Conservation (phyloP, 1,284 basidiomycete genomes). For the Marasmius oreades region DNA sequence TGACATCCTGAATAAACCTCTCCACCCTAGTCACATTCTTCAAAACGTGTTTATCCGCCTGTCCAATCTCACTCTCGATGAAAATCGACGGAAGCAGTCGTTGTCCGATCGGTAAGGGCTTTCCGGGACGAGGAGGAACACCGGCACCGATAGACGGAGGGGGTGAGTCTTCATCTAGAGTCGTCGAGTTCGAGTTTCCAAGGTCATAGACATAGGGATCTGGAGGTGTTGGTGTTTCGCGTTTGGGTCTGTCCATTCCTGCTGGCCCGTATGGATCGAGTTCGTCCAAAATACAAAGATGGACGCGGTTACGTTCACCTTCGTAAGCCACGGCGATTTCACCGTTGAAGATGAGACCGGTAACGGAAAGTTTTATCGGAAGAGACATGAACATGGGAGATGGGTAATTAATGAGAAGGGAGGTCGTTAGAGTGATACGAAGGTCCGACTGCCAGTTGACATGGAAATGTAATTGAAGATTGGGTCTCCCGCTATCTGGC, state of each 20-base stretch:
- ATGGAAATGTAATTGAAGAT: conserved; percentile 74
- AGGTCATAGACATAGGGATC: conserved; percentile 45
- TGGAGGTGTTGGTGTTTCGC: conserved; percentile 34
- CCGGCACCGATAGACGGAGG: conserved; percentile 20
- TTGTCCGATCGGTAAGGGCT: conserved; percentile 75
- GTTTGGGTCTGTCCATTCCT: conserved; percentile 49
- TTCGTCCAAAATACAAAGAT: conserved; percentile 87
- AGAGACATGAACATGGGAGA: conserved; percentile 93
- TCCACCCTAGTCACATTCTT: conserved; percentile 98
- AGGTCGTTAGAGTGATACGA: conserved; percentile 84
- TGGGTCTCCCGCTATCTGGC: conserved; percentile 40
- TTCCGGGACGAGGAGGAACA: conserved; percentile 33
- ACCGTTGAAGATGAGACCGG: conserved; percentile 82
- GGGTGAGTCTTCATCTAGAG: conserved; percentile 2
- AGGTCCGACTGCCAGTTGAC: conserved; percentile 76
- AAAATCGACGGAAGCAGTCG: conserved; percentile 87
- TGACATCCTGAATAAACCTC: conserved; percentile 91
- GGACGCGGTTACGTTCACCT: conserved; percentile 75
- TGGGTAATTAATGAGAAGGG: conserved; percentile 94
- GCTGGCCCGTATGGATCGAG: conserved; percentile 74
- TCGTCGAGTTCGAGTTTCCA: conserved; percentile 18
- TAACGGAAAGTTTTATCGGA: conserved; percentile 89
- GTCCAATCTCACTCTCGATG: conserved; percentile 96
- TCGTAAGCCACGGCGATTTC: conserved; percentile 92
- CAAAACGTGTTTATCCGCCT: conserved; percentile 92